A percentile compares a stretch with the other conserved stretches of the same genome.
Conservation (phyloP, 78 protist genomes). For the Chrysochromulina tobinii region DNA sequence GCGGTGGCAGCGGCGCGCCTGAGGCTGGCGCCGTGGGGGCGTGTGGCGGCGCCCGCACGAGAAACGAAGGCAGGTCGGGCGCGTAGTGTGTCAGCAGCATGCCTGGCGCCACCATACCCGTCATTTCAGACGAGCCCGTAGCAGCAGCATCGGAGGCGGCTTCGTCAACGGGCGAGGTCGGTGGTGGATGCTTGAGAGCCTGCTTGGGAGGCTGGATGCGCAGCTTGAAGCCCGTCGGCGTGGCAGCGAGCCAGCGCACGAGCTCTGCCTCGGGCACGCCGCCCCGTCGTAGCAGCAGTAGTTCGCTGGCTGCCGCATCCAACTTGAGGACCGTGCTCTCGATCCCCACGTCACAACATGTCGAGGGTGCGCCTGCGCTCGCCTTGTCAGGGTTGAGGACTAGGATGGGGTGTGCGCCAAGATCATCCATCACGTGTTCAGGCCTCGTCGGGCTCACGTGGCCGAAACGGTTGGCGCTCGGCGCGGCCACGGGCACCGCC, state of each 20-base stretch:
- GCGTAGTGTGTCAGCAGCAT: conserved; percentile 63
- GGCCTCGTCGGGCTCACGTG: conserved; percentile 67
- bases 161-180: neutral
- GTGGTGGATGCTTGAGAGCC: too few relatives aligned
- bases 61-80: conserved; percentile 49
- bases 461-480: conserved; percentile 72
- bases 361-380: neutral
- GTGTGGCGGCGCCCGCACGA: neutral
- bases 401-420: neutral
- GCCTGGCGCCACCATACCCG: conserved; percentile 30
- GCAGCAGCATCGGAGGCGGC: neutral
- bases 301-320: neutral
- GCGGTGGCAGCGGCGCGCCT: too few relatives aligned
- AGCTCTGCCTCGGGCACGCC: conserved; percentile 9
- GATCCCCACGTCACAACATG: conserved; percentile 47
- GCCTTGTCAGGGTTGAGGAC: neutral
- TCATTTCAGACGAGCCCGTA: neutral
- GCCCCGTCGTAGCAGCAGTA: conserved; percentile 50
- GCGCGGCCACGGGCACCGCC: conserved; percentile 69
- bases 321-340: conserved; percentile 55
- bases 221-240: too few relatives aligned
- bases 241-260: neutral
- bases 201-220: too few relatives aligned
- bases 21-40: neutral
- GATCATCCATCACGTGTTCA: conserved; percentile 55